Base-by-base conservation (phyloP, 345 rosid genomes). In the Eutrema japonicum region DNA sequence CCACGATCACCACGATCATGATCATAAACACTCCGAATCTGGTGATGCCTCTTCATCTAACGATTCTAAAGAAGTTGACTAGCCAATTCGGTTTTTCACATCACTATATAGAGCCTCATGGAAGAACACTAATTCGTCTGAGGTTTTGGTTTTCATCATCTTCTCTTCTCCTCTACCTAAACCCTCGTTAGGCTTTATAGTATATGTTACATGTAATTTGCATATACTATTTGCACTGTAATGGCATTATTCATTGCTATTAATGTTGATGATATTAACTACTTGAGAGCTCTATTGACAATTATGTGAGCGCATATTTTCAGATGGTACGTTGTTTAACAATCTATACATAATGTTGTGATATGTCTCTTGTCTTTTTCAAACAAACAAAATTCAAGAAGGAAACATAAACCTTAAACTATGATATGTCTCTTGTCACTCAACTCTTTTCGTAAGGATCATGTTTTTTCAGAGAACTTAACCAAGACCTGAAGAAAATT, bases 21-120 rank as follows among this genome's bases (percentile, higher is more conserved):
- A 56, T 52, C 65, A 73, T 63, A 58, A 72, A 8, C 60, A 70
- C 66, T 58, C 68, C 0, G 69, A 43, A 10, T 42, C 72, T 62
- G 76, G 62, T 43, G 72, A 70, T 29, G 79, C 79, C 32, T 79
- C 72, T 38, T 74, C 79, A 3, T 79, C 82, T 56, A 69, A 64
- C 30, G 76, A 57, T 74, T 58, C 73, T 18, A 64, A 73, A 60
- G 43, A 76, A n/a, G 38, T 70, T 70, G 64, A 43, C 38, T 79
- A 30, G 38, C 45, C 4, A 33, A 9, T 82, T 10, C 26, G 10
- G 5, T 51, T 57, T 1, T 33, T 33, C 45, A 2, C 53, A 48
- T 57, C 38, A 8, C 53, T 47, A 57, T 47, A 16, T 36, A 14
- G 59, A 72, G 66, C 37, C 5, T 58, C 35, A 51, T 75, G 62